These are phyloP conservation scores for Colletotrichum theobromicola DNA, from an alignment of 2,329 filamentous ascomycete species.

Conservation along the genomic window DNA sequence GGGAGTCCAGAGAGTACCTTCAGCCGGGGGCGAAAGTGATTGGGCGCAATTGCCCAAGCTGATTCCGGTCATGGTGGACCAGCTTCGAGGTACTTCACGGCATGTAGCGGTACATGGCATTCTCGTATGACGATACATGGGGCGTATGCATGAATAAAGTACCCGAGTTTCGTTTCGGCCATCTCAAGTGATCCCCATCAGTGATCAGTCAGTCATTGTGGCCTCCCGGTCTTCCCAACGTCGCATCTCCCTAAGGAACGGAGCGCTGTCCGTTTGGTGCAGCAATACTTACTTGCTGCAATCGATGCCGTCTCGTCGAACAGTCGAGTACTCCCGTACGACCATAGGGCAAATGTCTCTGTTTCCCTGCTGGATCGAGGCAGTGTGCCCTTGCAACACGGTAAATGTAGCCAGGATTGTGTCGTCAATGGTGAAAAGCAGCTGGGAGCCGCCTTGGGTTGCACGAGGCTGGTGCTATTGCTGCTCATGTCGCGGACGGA, in stretches of 20 bases:
- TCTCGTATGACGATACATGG: constrained; percentile 31
- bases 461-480: background rate
- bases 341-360: background rate
- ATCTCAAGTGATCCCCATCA: constrained; percentile 1
- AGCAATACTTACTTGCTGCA: background rate
- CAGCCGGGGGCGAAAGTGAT: constrained; percentile 11
- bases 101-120: constrained; percentile 31
- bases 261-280: background rate
- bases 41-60: constrained; percentile 6
- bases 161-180: constrained; percentile 23
- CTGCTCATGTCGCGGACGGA: background rate
- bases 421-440: background rate
- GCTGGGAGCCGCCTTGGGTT: background rate
- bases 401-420: background rate
- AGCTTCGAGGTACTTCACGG: constrained; percentile 20
- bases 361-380: background rate
- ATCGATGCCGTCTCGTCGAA: background rate
- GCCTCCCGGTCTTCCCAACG: constrained; percentile 14
- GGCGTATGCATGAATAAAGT: constrained; percentile 31
- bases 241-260: constrained; percentile 8
- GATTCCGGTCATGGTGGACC: constrained; percentile 15
- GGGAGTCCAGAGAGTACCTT: constrained; percentile 4
- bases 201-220: background rate
- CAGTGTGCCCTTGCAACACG: background rate
- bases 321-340: background rate